Evolutionary conservation across 1,139 yeast genomes (phyloP).

Genomic region (Lodderomyces margitis): DNA sequence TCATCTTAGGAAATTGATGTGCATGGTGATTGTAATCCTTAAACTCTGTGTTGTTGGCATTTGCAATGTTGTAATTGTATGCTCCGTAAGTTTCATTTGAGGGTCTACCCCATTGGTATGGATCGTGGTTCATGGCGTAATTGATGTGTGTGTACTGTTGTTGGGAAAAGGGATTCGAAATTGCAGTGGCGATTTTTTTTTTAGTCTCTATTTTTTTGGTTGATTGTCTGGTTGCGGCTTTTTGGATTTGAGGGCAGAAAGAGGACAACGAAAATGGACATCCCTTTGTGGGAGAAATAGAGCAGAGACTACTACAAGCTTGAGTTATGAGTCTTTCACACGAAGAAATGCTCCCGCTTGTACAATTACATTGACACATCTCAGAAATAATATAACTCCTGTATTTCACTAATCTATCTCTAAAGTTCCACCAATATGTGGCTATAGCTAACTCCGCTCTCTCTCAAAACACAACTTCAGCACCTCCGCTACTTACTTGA

Average conservation of each 20-base stretch:
- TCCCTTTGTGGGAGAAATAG: no score
- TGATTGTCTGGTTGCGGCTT: no score
- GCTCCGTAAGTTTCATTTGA: slow-evolving; percentile 74
- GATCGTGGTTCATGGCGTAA: slow-evolving; percentile 83
- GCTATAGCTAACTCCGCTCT: background rate
- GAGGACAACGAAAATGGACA: no score
- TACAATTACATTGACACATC: background rate
- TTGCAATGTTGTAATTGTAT: slow-evolving; percentile 71
- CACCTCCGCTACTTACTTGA: slow-evolving; percentile 75
- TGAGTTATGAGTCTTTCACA: no score
- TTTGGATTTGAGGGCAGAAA: background rate
- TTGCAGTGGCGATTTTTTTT: slow-evolving; percentile 3
- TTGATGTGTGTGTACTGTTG: background rate
- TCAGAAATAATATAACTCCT: no score
- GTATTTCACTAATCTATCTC: background rate
- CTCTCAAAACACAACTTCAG: slow-evolving; percentile 43
- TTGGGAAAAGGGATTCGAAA: background rate
- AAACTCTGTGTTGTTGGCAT: slow-evolving; percentile 31
- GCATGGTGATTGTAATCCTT: slow-evolving; percentile 17
- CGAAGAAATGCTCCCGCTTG: no score
- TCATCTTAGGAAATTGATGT: slow-evolving; percentile 60
- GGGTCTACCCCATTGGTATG: slow-evolving; percentile 95
- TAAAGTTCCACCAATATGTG: background rate
- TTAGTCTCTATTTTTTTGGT: background rate
- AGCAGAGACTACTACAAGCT: no score